Conservation (phyloP, 345 rosid species). For the Erysimum cheiranthoides region DNA sequence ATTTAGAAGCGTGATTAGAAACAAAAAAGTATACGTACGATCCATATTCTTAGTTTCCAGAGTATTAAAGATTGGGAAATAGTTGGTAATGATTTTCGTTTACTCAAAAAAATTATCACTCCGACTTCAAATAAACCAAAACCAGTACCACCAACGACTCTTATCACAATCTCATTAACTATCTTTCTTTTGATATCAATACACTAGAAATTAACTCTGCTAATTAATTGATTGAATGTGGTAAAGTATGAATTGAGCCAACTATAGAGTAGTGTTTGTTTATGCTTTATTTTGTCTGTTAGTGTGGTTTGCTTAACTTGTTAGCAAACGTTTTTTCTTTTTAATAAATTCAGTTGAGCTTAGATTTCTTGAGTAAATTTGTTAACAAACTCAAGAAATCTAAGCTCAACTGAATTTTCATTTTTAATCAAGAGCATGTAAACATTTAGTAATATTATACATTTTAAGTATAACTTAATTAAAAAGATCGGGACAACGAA, state of each 20-base stretch:
- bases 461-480: neutral
- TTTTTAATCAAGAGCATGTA: neutral
- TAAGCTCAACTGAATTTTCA: neutral
- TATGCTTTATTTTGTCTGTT: conserved; percentile 6
- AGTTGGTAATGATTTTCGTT: no score
- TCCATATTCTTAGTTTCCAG: neutral
- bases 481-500: neutral
- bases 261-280: conserved; percentile 15
- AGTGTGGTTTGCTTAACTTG: conserved; percentile 16
- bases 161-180: neutral
- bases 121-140: neutral
- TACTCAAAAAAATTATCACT: neutral
- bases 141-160: neutral
- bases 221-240: neutral
- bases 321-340: neutral
- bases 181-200: neutral
- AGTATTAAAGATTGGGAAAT: neutral
- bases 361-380: no score
- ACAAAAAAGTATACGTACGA: neutral
- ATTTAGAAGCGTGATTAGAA: neutral
- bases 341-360: no score
- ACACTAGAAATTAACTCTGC: no score
- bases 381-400: conserved; percentile 7
- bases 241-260: conserved; percentile 5
- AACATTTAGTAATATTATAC: neutral